These are phyloP conservation scores for Dendryphion nanum DNA, from an alignment of 2,329 filamentous ascomycete species.

Conservation along the genomic window DNA sequence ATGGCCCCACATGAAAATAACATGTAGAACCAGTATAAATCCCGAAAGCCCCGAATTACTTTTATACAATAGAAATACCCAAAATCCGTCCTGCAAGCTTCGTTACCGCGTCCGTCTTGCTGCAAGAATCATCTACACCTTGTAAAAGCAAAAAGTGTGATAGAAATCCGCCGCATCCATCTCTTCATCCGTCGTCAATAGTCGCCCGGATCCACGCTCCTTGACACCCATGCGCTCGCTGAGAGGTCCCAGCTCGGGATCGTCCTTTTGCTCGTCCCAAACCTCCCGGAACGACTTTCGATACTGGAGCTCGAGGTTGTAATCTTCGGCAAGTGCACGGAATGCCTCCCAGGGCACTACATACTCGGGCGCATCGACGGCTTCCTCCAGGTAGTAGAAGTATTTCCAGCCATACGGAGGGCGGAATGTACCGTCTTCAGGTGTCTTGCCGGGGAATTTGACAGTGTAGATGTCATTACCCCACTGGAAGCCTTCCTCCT, in stretches of 20 bases:
- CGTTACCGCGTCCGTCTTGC: too few relatives aligned
- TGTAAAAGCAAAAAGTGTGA: conserved; percentile 95
- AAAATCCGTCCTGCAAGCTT: too few relatives aligned
- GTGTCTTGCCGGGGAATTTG: conserved; percentile 79
- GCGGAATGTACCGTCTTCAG: conserved; percentile 84
- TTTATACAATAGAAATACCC: too few relatives aligned
- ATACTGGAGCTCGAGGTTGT: conserved; percentile 93
- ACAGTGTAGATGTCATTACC: conserved; percentile 93
- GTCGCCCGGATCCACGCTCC: conserved; percentile 61
- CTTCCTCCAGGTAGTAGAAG: conserved; percentile 92
- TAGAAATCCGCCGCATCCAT: conserved; percentile 86
- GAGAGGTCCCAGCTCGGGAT: conserved; percentile 74
- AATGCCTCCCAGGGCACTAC: conserved; percentile 98
- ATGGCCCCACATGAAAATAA: too few relatives aligned
- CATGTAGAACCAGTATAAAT: too few relatives aligned
- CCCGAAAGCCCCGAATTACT: too few relatives aligned
- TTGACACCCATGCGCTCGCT: conserved; percentile 96
- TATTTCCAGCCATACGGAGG: conserved; percentile 98
- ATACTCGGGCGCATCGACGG: conserved; percentile 95
- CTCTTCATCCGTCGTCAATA: conserved; percentile 80
- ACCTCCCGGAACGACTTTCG: conserved; percentile 88
- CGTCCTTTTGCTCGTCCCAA: conserved; percentile 88
- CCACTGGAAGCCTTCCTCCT: conserved; percentile 64
- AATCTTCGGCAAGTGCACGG: conserved; percentile 91
- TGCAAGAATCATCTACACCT: conserved; percentile 73